Conservation (phyloP, 2,329 filamentous ascomycete species). For the Penicillium sp. region DNA sequence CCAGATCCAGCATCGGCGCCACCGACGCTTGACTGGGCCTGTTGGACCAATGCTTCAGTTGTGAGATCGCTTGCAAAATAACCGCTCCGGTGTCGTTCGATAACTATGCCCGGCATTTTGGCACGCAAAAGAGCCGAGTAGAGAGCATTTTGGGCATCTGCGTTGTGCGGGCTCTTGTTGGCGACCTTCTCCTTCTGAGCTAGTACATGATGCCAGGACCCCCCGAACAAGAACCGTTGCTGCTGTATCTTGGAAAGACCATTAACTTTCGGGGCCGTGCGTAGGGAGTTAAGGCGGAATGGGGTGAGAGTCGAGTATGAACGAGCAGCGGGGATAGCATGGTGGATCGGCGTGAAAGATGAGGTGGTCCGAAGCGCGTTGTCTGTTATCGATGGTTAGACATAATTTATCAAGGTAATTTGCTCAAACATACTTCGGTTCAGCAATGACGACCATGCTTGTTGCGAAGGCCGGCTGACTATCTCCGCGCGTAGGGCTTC, state of each 20-base stretch:
- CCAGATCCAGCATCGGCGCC: constrained; percentile 33
- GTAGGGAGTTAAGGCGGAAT: constrained; percentile 27
- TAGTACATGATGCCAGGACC: constrained; percentile 58
- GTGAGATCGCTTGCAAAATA: constrained; percentile 77
- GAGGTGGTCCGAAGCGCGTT: constrained; percentile 18
- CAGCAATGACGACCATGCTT: constrained; percentile 18
- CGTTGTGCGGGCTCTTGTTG: constrained; percentile 86
- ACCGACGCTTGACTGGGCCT: constrained; percentile 66
- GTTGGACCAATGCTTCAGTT: constrained; percentile 75
- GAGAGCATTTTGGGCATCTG: constrained; percentile 86
- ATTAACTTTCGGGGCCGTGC: constrained; percentile 20
- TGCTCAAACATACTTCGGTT: constrained; percentile 19
- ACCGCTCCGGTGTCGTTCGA: constrained; percentile 84
- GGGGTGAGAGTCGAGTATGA: constrained; percentile 35
- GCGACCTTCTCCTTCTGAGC: constrained; percentile 86
- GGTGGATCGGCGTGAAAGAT: constrained; percentile 15
- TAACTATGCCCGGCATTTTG: constrained; percentile 88
- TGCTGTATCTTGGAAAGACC: constrained; percentile 34
- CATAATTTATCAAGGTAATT: not conserved
- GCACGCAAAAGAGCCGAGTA: constrained; percentile 87
- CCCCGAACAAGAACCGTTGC: constrained; percentile 41
- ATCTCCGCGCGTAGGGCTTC: constrained; percentile 24
- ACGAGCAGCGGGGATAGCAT: constrained; percentile 23
- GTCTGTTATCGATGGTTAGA: constrained; percentile 12
- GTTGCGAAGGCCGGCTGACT: constrained; percentile 18